Evolutionary conservation across 2,329 filamentous ascomycete genomes (phyloP).

Genomic region (Penicillium sp.): DNA sequence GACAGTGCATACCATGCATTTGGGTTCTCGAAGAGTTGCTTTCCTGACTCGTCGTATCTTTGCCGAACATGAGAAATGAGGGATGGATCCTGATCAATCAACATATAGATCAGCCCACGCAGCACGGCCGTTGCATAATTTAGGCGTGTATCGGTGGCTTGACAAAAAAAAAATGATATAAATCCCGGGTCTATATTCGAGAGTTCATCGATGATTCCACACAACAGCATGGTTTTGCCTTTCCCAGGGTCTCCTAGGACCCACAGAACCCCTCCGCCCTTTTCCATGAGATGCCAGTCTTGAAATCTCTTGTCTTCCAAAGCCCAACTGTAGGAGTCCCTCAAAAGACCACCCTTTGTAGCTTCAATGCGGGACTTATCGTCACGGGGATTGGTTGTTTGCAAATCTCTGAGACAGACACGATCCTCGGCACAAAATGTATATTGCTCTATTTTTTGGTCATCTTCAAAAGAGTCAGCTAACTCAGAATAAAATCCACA

Average conservation of each 20-base stretch:
- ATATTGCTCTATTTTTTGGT: background rate
- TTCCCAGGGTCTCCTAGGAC: slow-evolving; percentile 25
- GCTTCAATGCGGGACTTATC: background rate
- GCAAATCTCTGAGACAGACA: background rate
- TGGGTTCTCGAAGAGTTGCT: slow-evolving; percentile 43
- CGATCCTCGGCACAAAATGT: background rate
- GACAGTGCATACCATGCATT: slow-evolving; percentile 41
- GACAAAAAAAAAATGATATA: slow-evolving; percentile 30
- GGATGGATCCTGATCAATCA: slow-evolving; percentile 35
- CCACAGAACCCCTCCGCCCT: slow-evolving; percentile 17
- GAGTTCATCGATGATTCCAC: background rate
- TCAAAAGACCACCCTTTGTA: background rate
- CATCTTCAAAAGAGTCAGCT: background rate
- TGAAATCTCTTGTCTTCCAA: background rate
- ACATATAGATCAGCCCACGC: slow-evolving; percentile 45
- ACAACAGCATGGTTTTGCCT: slow-evolving; percentile 25
- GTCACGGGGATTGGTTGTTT: background rate
- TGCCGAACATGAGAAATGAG: slow-evolving; percentile 35
- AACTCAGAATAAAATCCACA: background rate
- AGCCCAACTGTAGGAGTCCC: background rate
- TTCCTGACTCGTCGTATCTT: slow-evolving; percentile 5
- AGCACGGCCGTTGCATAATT: slow-evolving; percentile 45
- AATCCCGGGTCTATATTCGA: background rate
- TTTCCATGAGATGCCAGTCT: background rate
- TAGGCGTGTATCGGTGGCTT: slow-evolving; percentile 26